A percentile compares a stretch with the other conserved stretches of the same genome.
Evolutionary conservation across 2,329 filamentous ascomycete species (phyloP).

Genomic region (Chaetomium strumarium): DNA sequence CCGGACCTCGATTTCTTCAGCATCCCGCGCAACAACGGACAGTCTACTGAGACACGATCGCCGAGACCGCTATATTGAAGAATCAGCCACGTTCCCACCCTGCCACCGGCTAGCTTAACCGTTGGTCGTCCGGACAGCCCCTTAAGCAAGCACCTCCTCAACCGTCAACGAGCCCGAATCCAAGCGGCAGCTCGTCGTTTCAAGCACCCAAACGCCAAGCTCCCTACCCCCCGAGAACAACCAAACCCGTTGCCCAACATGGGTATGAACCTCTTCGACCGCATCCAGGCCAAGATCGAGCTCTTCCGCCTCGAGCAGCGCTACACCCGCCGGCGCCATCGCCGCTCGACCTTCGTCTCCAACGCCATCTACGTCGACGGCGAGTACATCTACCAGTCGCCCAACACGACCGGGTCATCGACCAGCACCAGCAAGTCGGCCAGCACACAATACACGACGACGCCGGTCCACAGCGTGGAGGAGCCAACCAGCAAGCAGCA

Average conservation of each 20-base stretch:
- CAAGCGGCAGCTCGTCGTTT: too few relatives aligned
- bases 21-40: not conserved
- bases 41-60: slow-evolving; percentile 1
- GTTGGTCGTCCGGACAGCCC: not conserved
- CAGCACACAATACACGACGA: slow-evolving; percentile 21
- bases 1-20: too few relatives aligned
- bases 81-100: not conserved
- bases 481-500: slow-evolving; percentile 21
- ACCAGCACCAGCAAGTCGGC: slow-evolving; percentile 34
- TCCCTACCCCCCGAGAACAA: too few relatives aligned
- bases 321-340: slow-evolving; percentile 81
- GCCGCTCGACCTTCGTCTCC: slow-evolving; percentile 82
- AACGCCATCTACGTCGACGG: slow-evolving; percentile 91
- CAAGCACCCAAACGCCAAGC: not conserved
- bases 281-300: slow-evolving; percentile 68
- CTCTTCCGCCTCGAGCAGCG: slow-evolving; percentile 92
- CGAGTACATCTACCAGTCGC: slow-evolving; percentile 80
- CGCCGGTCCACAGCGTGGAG: not conserved
- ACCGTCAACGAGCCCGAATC: too few relatives aligned
- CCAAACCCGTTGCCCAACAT: slow-evolving; percentile 28
- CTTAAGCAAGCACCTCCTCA: too few relatives aligned
- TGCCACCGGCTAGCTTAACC: not conserved
- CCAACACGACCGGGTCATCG: slow-evolving; percentile 53
- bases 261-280: slow-evolving; percentile 50
- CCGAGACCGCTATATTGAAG: not conserved